Evolutionary conservation across 257 asterid species (phyloP).

Genomic region (Ophiorrhiza pumila): DNA sequence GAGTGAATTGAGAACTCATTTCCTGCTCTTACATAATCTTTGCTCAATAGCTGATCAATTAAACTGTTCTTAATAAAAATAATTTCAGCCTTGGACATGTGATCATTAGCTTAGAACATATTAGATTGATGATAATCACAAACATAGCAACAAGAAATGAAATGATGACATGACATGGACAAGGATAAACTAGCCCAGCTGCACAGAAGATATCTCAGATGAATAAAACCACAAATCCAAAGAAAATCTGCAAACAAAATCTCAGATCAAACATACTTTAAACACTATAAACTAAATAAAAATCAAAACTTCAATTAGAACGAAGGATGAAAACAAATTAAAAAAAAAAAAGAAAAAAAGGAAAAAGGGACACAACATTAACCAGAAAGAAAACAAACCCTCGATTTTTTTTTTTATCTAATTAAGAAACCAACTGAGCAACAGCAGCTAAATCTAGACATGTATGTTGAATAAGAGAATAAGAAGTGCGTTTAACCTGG

Average conservation of each 20-base stretch:
- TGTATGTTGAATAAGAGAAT: no score
- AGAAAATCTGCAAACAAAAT: background rate
- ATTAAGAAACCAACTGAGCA: background rate
- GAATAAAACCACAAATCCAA: background rate
- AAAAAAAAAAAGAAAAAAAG: no score
- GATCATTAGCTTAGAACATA: conserved; percentile 2
- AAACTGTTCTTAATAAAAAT: background rate
- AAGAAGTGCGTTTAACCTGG: conserved; percentile 7
- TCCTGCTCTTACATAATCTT: conserved; percentile 1
- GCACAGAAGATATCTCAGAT: background rate
- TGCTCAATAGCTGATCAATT: background rate
- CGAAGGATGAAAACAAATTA: background rate
- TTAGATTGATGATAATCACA: background rate
- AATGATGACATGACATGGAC: background rate
- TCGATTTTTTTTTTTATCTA: background rate
- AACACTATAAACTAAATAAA: background rate
- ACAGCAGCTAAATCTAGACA: background rate
- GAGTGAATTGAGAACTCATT: background rate
- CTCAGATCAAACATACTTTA: background rate
- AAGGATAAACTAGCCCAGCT: background rate
- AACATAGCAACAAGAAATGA: background rate
- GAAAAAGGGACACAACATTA: background rate
- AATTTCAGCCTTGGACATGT: background rate
- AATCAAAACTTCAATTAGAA: background rate
- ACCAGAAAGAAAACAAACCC: background rate